These are phyloP conservation scores for Neckera pumila DNA, from an alignment of 225 moss, liverwort and hornwort species.

Conservation along the genomic window DNA sequence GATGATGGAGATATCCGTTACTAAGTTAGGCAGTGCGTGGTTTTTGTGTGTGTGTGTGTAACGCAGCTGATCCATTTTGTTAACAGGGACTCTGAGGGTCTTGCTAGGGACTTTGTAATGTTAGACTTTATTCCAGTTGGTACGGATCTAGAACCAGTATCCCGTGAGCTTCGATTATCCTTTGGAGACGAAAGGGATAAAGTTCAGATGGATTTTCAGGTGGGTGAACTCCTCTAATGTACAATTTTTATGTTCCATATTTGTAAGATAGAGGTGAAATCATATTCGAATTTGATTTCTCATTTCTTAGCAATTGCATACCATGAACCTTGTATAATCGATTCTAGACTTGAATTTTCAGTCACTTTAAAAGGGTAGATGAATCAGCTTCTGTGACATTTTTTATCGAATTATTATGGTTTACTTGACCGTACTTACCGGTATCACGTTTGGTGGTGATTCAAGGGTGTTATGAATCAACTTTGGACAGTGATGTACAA, in stretches of 20 bases:
- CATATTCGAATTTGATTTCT: background rate
- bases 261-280: background rate
- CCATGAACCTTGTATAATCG: background rate
- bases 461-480: slow-evolving; percentile 73
- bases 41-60: slow-evolving; percentile 1
- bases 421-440: background rate
- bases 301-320: background rate
- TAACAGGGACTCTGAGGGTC: slow-evolving; percentile 72
- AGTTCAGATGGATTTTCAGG: slow-evolving; percentile 75
- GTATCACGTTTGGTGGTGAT: background rate
- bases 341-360: background rate
- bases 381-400: background rate
- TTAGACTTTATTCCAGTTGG: slow-evolving; percentile 71
- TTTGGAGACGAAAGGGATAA: slow-evolving; percentile 61
- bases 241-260: background rate
- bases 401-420: background rate
- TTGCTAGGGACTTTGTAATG: slow-evolving; percentile 74
- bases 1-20: background rate
- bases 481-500: slow-evolving; percentile 80
- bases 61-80: slow-evolving; percentile 83
- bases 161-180: slow-evolving; percentile 51
- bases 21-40: background rate
- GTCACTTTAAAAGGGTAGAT: background rate
- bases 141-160: slow-evolving; percentile 50
- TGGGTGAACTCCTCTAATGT: background rate